Evolutionary conservation across 768 basidiomycete genomes (phyloP), one percentile per base, ranked within the genome.

Genomic region (Mycena latifolia): DNA sequence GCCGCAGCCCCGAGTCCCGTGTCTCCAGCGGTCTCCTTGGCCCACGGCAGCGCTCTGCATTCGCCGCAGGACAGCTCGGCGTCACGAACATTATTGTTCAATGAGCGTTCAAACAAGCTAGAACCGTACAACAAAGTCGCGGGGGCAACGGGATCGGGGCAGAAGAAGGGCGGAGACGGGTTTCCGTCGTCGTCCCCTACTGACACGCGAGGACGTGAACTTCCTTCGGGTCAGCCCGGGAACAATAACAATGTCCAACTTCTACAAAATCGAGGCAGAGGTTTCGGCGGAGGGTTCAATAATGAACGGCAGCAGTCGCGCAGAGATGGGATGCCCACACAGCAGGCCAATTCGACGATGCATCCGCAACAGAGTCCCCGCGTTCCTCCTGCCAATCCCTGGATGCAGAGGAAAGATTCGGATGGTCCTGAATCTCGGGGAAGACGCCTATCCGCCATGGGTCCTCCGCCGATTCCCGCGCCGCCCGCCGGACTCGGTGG

Each of bases 41-140:
- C 65, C 74, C 80, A 50, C 25, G 28, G 41, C 45, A 43, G 52
- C 20, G 25, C 37, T 24, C 9, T 56, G 61, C 80, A 83, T 59
- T 85, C 88, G 11, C 85, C 87, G 11, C 81, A 84, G 65, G 88
- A 90, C 43, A 77, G 31, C 29, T 46, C 64, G 18, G 67, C 84
- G 2, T 85, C 92, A 35, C 87, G 93, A 45, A 90, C 61, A 18
- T 25, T 90, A 0, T 83, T 99, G n/a, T 99, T 98, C 84, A 99
- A 99, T 73, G 98, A 97, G 73, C 89, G 92, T 5, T 93, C 92
- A 12, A 98, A 98, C 73, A 86, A 89, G 68, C 79, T 98, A 61
- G 97, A 99, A 77, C 93, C 94, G 3, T 94, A 92, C 71, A 87
- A 83, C 61, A 86, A 82, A 69, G 64, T 79, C n/a, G 81, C 85